Base-by-base conservation (phyloP, 805 yeast species). In the Candida fluviatilis region DNA sequence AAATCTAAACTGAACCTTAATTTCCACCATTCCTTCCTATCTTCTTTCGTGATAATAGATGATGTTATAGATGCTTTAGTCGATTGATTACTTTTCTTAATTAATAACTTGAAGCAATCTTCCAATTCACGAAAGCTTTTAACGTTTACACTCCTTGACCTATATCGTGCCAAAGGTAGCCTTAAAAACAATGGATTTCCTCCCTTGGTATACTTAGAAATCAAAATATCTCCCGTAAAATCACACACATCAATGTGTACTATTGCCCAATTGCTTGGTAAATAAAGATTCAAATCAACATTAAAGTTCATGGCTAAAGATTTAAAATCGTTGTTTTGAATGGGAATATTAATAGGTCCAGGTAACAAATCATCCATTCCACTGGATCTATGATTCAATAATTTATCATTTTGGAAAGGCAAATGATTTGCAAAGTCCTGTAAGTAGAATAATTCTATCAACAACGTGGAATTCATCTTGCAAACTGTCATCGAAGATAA, bases 1-100 rank as follows among this genome's bases (percentile, higher is more conserved):
- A 64, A 55, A 55, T 91, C 96, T 13, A 89, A 62, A 0, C 57
- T 60, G 39, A 75, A 76, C 35, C 97, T 64, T 19, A 64, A 62
- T 29, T 70, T 69, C 95, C 97, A 93, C 96, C 97, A 91, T 5
- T 62, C 46, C 33, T 70, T 72, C 35, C 88, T 68, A 21, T 80
- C 83, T 30, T 78, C 82, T 32, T 73, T 69, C 0, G 87, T 71
- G 3, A 54, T 64, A 2, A 84, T 75, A 1, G 50, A 52, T 0
- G 76, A 64, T 0, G 88, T 80, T 1, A 75, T 68, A 24, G 72
- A 76, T 1, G 58, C 42, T 15, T 74, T 70, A 0, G 91, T 82
- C 0, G 87, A 75, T 3, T 56, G 48, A 46, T 85, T 79, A 54
- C 91, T 88, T 37, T 69, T 68, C 0, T 56, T 46, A 16, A 89